phyloP scores from a whole-genome alignment of 441 rosid genomes.

The Mallotus repandus region DNA sequence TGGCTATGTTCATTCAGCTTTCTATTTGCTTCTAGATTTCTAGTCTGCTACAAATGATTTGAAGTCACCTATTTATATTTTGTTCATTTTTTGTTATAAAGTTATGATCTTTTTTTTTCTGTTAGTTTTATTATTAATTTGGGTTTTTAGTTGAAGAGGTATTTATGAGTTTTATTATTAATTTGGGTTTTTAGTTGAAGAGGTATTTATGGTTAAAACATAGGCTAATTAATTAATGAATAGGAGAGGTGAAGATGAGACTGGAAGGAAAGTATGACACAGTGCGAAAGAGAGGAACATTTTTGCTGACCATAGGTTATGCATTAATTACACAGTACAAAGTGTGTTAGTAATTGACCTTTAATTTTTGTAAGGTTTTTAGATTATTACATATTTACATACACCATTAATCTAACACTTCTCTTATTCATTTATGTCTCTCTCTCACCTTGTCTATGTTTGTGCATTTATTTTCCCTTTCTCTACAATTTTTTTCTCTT shows the following conservation, averaged over 20 bases:
- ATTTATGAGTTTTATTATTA: too few species aligned
- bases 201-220: constrained; percentile 42
- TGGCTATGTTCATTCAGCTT: too few species aligned
- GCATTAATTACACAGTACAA: constrained; percentile 42
- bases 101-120: too few species aligned
- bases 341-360: constrained; percentile 5
- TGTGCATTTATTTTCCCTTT: constrained; percentile 13
- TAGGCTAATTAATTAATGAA: constrained; percentile 35
- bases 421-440: constrained; percentile 6
- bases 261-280: constrained; percentile 2
- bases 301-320: constrained; percentile 25
- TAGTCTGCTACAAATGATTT: too few species aligned
- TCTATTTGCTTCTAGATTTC: too few species aligned
- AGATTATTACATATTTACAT: constrained; percentile 13
- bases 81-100: too few species aligned
- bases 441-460: constrained; percentile 17
- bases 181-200: too few species aligned
- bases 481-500: background rate
- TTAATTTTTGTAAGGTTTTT: constrained; percentile 6
- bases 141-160: constrained; percentile 19
- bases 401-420: constrained; percentile 2
- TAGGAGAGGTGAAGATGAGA: constrained; percentile 7
- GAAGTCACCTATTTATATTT: too few species aligned
- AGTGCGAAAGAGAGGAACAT: background rate
- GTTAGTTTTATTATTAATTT: background rate